Percentiles rank a stretch among this genome's conserved stretches.
phyloP scores from a whole-genome alignment of 208 protist species.

The Porcisia hertigi region DNA sequence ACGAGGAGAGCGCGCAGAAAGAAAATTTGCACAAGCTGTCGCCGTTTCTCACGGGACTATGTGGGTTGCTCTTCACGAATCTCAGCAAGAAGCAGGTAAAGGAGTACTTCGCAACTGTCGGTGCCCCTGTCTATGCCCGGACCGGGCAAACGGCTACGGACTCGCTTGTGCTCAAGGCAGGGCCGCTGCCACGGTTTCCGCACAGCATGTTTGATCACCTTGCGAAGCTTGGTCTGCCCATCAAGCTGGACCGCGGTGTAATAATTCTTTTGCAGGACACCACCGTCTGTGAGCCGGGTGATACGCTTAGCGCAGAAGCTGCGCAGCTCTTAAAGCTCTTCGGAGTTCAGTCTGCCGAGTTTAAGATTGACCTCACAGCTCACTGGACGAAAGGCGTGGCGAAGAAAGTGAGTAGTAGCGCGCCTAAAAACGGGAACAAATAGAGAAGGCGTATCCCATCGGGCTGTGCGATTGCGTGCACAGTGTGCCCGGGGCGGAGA shows the following conservation, averaged over 20 bases:
- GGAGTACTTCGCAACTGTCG: slow-evolving; percentile 83
- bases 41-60: slow-evolving; percentile 82
- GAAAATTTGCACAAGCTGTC: slow-evolving; percentile 91
- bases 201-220: slow-evolving; percentile 94
- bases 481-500: not conserved
- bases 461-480: not conserved
- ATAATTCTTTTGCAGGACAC: slow-evolving; percentile 90
- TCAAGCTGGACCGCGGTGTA: slow-evolving; percentile 89
- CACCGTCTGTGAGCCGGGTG: slow-evolving; percentile 87
- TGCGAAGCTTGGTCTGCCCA: slow-evolving; percentile 89
- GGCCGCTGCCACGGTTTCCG: slow-evolving; percentile 87
- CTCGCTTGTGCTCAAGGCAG: slow-evolving; percentile 72
- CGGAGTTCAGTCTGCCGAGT: slow-evolving; percentile 80
- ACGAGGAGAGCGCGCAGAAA: slow-evolving; percentile 72
- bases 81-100: slow-evolving; percentile 88
- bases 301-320: slow-evolving; percentile 90
- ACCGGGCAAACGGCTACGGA: slow-evolving; percentile 78
- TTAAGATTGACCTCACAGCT: slow-evolving; percentile 82
- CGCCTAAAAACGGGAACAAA: not conserved
- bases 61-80: slow-evolving; percentile 94
- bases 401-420: slow-evolving; percentile 52
- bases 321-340: slow-evolving; percentile 91
- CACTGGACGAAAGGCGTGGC: slow-evolving; percentile 90
- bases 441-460: not conserved
- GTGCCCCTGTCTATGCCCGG: slow-evolving; percentile 84